These are phyloP conservation scores for Metarhizium brunneum DNA, from an alignment of 2,329 filamentous ascomycete genomes.

Conservation along the genomic window DNA sequence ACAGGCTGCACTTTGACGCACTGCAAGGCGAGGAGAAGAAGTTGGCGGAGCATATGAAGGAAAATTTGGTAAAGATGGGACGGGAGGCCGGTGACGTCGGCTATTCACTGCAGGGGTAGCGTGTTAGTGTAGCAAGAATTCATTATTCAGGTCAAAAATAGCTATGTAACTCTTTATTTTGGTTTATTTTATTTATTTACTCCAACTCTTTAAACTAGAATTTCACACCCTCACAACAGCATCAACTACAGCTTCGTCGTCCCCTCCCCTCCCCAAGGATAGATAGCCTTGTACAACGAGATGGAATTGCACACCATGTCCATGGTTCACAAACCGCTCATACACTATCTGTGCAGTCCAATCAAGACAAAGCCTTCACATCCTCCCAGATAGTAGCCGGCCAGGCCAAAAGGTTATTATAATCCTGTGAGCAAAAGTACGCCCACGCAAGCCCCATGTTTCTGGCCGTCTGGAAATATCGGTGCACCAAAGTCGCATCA, in stretches of 20 bases:
- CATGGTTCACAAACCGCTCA: neutral
- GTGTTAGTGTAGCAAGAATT: too few species aligned
- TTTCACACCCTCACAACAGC: too few species aligned
- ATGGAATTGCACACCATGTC: neutral
- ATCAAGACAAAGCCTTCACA: neutral
- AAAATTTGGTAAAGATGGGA: slow-evolving; percentile 52
- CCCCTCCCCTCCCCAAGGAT: too few species aligned
- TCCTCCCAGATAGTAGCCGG: slow-evolving; percentile 3
- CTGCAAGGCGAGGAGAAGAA: slow-evolving; percentile 32
- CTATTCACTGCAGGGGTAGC: slow-evolving; percentile 47
- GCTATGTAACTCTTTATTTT: too few species aligned
- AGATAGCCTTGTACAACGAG: too few species aligned
- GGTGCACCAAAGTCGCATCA: neutral
- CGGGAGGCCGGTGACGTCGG: slow-evolving; percentile 50
- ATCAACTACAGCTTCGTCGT: too few species aligned
- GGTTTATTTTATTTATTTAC: too few species aligned
- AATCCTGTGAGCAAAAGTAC: slow-evolving; percentile 4
- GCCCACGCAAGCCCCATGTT: slow-evolving; percentile 1
- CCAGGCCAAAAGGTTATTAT: neutral
- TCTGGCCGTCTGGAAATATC: neutral
- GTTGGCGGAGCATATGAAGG: slow-evolving; percentile 54
- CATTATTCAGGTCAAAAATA: too few species aligned
- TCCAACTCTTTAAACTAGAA: too few species aligned
- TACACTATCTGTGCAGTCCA: too few species aligned
- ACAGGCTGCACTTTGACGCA: slow-evolving; percentile 42